Base-by-base conservation (phyloP, 805 yeast genomes). In the Sugiyamaella chiloensis region DNA sequence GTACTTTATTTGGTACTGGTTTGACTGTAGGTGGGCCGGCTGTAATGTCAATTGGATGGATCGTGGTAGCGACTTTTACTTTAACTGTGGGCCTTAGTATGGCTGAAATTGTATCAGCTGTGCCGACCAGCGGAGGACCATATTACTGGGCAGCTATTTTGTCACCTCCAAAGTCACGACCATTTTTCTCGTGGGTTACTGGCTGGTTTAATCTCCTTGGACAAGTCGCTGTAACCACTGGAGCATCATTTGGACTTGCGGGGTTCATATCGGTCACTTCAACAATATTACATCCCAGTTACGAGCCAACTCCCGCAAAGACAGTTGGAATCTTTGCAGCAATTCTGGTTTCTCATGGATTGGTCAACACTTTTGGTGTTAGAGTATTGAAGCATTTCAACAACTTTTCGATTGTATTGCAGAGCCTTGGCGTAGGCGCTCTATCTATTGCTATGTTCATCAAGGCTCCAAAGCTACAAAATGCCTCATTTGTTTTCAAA, bases 41-140 rank as follows among this genome's bases (percentile, higher is more conserved):
- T 6, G 80, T 83, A 5, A 71, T 81, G 49, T 69, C 81, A 2
- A 82, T 89, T 87, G 85, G 87, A 40, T 85, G 91, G 90, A 63
- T 80, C 41, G 59, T 80, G 11, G 74, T 85, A 26, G 72, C 80
- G 2, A 51, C 70, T 9, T 78, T 81, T 56, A 80, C 83, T 45
- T 59, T 82, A 51, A 59, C 70, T 8, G 74, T 80, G 12, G 88
- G 87, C n/a, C 54, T 75, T 4, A 69, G 83, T 12, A 77, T 85
- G 80, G 73, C 86, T 3, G 85, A 82, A 57, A 63, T 83, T 48
- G 86, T 83, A 0, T 75, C 83, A 30, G 75, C 87, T 1, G 76
- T 81, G 61, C 90, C 91, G 23, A 83, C 90, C 1, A 76, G 84
- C 19, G 90, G 90, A 45, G 90, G 90, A 5, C 68, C 83, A 36